A percentile compares a stretch with the other conserved stretches of the same genome.
phyloP scores from a whole-genome alignment of 2,329 filamentous ascomycete genomes.

The Ceratocystis papillata region DNA sequence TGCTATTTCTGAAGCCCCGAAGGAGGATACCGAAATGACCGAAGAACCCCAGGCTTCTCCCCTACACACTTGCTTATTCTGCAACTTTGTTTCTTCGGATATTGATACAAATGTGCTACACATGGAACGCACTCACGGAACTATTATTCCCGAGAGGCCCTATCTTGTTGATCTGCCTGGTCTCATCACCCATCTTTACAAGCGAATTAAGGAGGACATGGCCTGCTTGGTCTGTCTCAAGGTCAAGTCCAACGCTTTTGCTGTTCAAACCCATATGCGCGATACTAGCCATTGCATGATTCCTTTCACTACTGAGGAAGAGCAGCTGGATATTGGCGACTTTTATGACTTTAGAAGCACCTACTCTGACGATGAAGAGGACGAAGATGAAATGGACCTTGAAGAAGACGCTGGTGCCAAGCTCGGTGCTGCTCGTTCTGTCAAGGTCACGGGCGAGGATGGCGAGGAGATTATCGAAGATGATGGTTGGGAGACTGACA shows the following conservation, averaged over 20 bases:
- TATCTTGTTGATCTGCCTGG: constrained; percentile 77
- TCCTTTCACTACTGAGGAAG: constrained; percentile 74
- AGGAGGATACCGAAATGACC: constrained; percentile 38
- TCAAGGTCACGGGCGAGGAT: constrained; percentile 42
- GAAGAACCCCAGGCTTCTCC: constrained; percentile 25
- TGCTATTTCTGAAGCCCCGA: constrained; percentile 48
- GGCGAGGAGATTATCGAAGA: constrained; percentile 43
- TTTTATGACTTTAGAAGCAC: constrained; percentile 96
- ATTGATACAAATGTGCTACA: constrained; percentile 68
- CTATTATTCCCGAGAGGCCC: constrained; percentile 85
- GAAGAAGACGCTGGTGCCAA: constrained; percentile 53
- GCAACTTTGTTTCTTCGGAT: constrained; percentile 71
- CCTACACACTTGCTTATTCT: constrained; percentile 63
- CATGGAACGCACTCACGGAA: constrained; percentile 87
- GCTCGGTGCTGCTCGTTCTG: constrained; percentile 50
- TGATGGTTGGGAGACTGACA: constrained; percentile 93
- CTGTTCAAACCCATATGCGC: constrained; percentile 91
- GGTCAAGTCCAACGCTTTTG: constrained; percentile 63
- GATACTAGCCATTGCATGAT: constrained; percentile 97
- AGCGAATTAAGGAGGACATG: constrained; percentile 67
- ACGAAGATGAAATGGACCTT: constrained; percentile 41
- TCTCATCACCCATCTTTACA: constrained; percentile 63
- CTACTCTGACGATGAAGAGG: constrained; percentile 71
- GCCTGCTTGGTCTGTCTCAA: constrained; percentile 87
- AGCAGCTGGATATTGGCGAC: constrained; percentile 88